Base-by-base conservation (phyloP, 805 yeast genomes). In the Wickerhamiella kurtzmanii region DNA sequence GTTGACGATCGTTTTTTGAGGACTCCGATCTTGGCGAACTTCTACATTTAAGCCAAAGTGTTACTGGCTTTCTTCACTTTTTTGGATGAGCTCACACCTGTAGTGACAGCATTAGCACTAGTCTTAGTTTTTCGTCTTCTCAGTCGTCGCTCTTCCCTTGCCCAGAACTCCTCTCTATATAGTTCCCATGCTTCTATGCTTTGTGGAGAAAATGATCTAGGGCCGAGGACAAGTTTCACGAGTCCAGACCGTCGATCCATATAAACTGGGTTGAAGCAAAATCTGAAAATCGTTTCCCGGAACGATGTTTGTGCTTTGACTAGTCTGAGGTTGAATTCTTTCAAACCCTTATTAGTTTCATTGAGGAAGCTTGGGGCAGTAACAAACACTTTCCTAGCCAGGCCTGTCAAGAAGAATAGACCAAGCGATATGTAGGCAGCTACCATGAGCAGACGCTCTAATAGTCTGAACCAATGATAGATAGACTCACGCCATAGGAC, bases 121-220 rank as follows among this genome's bases (percentile, higher is more conserved):
- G 15, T 32, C 40, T 43, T 42, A 17, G 9, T 13, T 45, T 43
- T 36, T 4, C 17, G 35, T 37, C 47, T 37, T 1, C 39, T 37
- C 20, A 44, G 39, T 2, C 53, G 46, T 9, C 53, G 45, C 11
- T 44, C 38, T 22, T 54, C 57, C 21, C 48, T 39, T 21, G 79
- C 76, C 96, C 97, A 92, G 60, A 87, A 92, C 61, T 88, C 96
- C 54, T 83, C 84, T 50, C 98, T 66, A 58, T 88, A 89, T 37
- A 86, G 63, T 58, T 89, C 98, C 97, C 98, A 89, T 8, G 86
- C 88, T 61, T 88, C 96, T 52, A 96, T 73, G 4, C 82, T 76
- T 43, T 82, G 88, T 0, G 92, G 78, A 50, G 77, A 76, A 64
- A 89, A 92, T 1, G 80, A 79, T 44, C 95, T 69, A 2, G 96